Conservation (phyloP, 2,329 filamentous ascomycete genomes). For the Penicillium sp. region DNA sequence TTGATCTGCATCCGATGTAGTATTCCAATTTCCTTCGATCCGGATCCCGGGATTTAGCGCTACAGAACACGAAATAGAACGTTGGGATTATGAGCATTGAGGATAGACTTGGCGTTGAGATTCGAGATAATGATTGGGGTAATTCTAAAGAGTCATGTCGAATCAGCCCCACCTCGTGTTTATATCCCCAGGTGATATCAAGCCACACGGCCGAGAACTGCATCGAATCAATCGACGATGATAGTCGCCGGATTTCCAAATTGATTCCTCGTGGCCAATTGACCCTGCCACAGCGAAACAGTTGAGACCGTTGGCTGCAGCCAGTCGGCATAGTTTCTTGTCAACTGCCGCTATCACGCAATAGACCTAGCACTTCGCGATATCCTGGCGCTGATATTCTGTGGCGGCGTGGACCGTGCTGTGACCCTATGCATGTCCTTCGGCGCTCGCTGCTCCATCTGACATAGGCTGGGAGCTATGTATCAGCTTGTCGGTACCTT, state of each 20-base stretch:
- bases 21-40: neutral
- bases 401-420: neutral
- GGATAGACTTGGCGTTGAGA: too few relatives aligned
- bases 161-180: neutral
- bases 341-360: neutral
- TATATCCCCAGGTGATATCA: neutral
- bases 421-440: neutral
- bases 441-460: constrained; percentile 3
- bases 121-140: neutral
- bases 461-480: neutral
- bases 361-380: neutral
- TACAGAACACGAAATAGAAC: too few relatives aligned
- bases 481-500: neutral
- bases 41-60: too few relatives aligned
- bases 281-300: neutral
- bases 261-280: neutral
- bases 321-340: neutral
- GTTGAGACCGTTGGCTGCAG: neutral
- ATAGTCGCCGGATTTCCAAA: neutral
- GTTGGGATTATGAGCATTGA: too few relatives aligned
- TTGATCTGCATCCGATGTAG: neutral
- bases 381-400: constrained; percentile 1
- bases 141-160: neutral
- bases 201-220: neutral
- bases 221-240: neutral